A percentile compares a stretch with the other conserved stretches of the same genome.
Evolutionary conservation across 495 filamentous ascomycete species (phyloP).

Genomic region (Trichoderma erinaceum): DNA sequence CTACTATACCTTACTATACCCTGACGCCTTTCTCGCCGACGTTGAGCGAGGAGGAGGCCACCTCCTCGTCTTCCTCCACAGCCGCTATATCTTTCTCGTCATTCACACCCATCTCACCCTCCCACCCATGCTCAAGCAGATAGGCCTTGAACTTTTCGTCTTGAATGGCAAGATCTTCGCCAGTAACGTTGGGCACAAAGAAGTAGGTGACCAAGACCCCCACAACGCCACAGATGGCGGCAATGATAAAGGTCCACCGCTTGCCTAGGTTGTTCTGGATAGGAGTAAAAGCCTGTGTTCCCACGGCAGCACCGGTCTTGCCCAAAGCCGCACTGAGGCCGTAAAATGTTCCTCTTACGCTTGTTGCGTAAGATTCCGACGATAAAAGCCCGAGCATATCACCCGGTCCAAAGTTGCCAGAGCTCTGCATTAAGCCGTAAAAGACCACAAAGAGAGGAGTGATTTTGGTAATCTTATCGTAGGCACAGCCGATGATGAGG

Average conservation of each 20-base stretch:
- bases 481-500: slow-evolving; percentile 46
- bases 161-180: slow-evolving; percentile 36
- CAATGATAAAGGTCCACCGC: slow-evolving; percentile 48
- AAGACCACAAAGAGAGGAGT: slow-evolving; percentile 49
- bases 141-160: slow-evolving; percentile 44
- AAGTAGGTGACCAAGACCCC: slow-evolving; percentile 47
- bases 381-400: slow-evolving; percentile 47
- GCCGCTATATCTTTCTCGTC: background rate
- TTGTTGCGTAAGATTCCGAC: slow-evolving; percentile 46
- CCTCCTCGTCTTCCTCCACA: slow-evolving; percentile 7
- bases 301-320: slow-evolving; percentile 48
- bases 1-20: background rate
- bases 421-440: slow-evolving; percentile 48
- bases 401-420: slow-evolving; percentile 47
- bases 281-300: slow-evolving; percentile 45
- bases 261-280: slow-evolving; percentile 37
- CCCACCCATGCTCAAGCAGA: slow-evolving; percentile 43
- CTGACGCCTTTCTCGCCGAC: background rate
- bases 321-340: slow-evolving; percentile 49
- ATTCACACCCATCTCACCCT: slow-evolving; percentile 39
- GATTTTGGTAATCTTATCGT: slow-evolving; percentile 43
- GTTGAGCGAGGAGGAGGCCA: background rate
- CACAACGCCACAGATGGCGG: slow-evolving; percentile 46
- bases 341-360: slow-evolving; percentile 46
- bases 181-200: slow-evolving; percentile 44